These are phyloP conservation scores for Neurospora sp. DNA, from an alignment of 495 filamentous ascomycete species.

Conservation along the genomic window DNA sequence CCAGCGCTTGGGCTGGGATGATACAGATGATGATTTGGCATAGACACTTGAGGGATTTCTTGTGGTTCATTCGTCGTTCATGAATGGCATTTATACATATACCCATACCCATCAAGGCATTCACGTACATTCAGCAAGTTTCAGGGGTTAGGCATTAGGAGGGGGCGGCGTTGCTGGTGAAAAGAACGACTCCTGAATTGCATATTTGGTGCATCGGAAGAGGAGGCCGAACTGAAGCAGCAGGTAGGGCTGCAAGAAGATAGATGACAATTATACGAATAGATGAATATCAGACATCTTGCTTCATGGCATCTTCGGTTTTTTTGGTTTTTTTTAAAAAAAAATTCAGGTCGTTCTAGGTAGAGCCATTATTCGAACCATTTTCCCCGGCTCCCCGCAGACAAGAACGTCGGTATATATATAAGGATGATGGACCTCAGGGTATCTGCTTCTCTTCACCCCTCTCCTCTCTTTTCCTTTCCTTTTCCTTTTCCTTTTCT, in stretches of 20 bases:
- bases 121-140: neutral
- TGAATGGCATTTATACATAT: neutral
- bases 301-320: neutral
- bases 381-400: too few relatives aligned
- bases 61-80: neutral
- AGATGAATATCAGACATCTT: neutral
- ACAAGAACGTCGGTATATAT: neutral
- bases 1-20: conserved; percentile 65
- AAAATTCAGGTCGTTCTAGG: too few relatives aligned
- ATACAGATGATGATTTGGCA: conserved; percentile 18
- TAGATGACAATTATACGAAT: neutral
- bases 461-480: neutral
- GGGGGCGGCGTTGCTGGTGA: too few relatives aligned
- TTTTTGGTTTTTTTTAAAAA: too few relatives aligned
- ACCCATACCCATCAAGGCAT: neutral
- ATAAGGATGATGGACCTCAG: neutral
- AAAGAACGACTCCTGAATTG: too few relatives aligned
- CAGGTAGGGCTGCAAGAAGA: neutral
- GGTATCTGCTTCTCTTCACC: neutral
- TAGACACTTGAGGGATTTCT: neutral
- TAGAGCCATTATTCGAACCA: too few relatives aligned
- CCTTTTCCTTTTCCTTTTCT: neutral
- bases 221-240: too few relatives aligned
- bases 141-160: neutral
- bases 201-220: too few relatives aligned